Conservation (phyloP, 148 eudicot species). For the Arbutus unedo region DNA sequence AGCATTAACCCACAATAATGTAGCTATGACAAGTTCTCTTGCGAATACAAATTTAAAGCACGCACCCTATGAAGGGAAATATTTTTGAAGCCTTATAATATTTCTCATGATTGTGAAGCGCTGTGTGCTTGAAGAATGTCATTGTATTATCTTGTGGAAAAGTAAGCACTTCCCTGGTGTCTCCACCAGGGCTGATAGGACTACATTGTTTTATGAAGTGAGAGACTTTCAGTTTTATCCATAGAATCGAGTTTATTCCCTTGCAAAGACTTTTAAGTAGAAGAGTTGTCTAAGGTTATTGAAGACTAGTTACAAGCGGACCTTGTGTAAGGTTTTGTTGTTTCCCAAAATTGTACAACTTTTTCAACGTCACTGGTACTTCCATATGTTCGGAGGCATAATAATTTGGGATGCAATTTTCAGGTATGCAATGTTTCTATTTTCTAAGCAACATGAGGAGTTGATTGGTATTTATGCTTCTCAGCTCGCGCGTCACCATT, state of each 20-base stretch:
- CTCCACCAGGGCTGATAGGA: neutral
- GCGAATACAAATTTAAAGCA: neutral
- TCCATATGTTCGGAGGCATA: neutral
- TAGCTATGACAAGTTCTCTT: neutral
- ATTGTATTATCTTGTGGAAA: neutral
- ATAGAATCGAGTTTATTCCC: neutral
- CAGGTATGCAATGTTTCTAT: slow-evolving; percentile 90
- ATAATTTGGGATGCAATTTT: slow-evolving; percentile 10
- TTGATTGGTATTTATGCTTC: slow-evolving; percentile 94
- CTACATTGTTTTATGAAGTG: neutral
- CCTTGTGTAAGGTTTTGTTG: neutral
- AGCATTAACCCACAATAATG: neutral
- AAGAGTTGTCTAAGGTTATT: neutral
- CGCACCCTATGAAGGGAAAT: neutral
- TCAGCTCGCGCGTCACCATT: slow-evolving; percentile 87
- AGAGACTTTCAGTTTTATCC: neutral
- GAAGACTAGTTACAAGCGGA: neutral
- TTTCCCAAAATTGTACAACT: neutral
- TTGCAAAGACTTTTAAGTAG: neutral
- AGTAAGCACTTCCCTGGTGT: neutral
- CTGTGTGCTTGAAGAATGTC: neutral
- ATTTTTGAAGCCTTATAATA: neutral
- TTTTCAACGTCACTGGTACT: neutral
- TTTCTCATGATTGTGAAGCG: neutral
- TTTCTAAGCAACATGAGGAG: slow-evolving; percentile 82